Conservation (phyloP, 2,329 filamentous ascomycete genomes). For the Fusarium sp. region DNA sequence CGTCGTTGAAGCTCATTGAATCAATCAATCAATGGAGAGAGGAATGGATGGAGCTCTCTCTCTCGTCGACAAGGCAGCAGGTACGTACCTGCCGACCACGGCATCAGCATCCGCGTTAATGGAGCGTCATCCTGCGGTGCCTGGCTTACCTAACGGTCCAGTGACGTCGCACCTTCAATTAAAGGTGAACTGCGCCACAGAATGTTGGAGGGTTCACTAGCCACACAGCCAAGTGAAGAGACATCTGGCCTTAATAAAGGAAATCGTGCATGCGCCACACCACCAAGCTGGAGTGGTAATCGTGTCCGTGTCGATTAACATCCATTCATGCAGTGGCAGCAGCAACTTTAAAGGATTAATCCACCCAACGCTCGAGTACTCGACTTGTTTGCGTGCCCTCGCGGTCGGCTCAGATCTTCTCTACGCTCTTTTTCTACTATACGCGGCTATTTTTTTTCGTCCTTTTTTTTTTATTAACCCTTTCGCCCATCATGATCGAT, state of each 20-base stretch:
- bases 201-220: not conserved
- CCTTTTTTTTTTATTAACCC: conserved; percentile 2
- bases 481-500: conserved; percentile 57
- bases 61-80: not conserved
- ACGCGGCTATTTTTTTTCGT: no score
- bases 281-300: conserved; percentile 20
- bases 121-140: conserved; percentile 44
- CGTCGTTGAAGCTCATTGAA: conserved; percentile 34
- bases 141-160: conserved; percentile 34
- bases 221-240: conserved; percentile 21
- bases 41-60: conserved; percentile 7
- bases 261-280: conserved; percentile 26
- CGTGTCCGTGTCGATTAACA: conserved; percentile 26
- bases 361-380: not conserved
- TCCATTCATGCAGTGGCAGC: not conserved
- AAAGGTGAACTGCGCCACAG: not conserved
- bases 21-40: conserved; percentile 24
- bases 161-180: conserved; percentile 34
- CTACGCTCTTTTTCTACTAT: conserved; percentile 27
- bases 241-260: conserved; percentile 39
- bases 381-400: not conserved
- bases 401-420: conserved; percentile 19
- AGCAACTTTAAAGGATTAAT: not conserved
- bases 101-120: not conserved
- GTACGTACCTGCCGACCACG: conserved; percentile 23